These are phyloP conservation scores for Aspergillus flavus DNA, from an alignment of 2,329 filamentous ascomycete genomes.

Conservation along the genomic window DNA sequence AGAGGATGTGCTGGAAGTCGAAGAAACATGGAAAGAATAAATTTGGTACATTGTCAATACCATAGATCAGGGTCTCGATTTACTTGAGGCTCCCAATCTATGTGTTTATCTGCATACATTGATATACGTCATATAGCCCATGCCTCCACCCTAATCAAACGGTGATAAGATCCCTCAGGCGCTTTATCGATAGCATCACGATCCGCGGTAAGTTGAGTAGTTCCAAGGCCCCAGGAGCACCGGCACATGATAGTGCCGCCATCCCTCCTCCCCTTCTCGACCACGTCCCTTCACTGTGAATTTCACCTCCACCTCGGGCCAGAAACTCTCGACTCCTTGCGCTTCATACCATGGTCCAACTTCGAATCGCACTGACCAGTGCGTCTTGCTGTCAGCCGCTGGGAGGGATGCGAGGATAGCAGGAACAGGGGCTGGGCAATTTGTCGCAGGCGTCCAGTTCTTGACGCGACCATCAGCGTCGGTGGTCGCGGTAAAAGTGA, in stretches of 20 bases:
- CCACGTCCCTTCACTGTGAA: slow-evolving; percentile 51
- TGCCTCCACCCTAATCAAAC: slow-evolving; percentile 3
- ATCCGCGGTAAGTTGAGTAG: slow-evolving; percentile 55
- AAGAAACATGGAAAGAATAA: slow-evolving; percentile 26
- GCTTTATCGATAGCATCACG: slow-evolving; percentile 30
- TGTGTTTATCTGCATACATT: not conserved
- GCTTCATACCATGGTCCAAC: slow-evolving; percentile 51
- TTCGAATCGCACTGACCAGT: slow-evolving; percentile 50
- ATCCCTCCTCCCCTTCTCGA: slow-evolving; percentile 43
- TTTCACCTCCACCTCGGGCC: slow-evolving; percentile 54
- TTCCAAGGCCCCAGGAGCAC: slow-evolving; percentile 54
- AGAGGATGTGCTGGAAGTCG: slow-evolving; percentile 29
- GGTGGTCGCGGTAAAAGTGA: slow-evolving; percentile 43
- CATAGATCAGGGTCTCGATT: not conserved
- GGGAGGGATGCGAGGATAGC: slow-evolving; percentile 39
- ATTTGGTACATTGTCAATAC: not conserved
- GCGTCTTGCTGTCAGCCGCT: slow-evolving; percentile 41
- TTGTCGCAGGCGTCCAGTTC: slow-evolving; percentile 39
- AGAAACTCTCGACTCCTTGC: slow-evolving; percentile 52
- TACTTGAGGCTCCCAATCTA: not conserved
- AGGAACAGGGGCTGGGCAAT: slow-evolving; percentile 27
- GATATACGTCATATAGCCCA: not conserved
- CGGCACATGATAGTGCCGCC: slow-evolving; percentile 56
- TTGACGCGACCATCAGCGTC: slow-evolving; percentile 51
- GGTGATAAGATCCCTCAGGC: not conserved